These are phyloP conservation scores for Hypoxylon sp. DNA, from an alignment of 2,329 filamentous ascomycete genomes.

Conservation along the genomic window DNA sequence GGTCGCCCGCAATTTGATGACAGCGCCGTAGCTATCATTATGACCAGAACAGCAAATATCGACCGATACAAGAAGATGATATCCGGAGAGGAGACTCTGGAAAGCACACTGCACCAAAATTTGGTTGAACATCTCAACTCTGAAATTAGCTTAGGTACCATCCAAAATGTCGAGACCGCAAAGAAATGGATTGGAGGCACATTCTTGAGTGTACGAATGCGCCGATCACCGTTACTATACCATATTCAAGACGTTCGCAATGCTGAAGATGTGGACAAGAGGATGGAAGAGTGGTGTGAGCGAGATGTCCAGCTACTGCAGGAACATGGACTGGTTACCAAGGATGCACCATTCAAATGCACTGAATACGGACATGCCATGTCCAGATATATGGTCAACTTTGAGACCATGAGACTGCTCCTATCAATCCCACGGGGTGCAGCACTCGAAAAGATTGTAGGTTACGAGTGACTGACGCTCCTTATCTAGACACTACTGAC, in stretches of 20 bases:
- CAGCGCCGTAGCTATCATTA: constrained; percentile 81
- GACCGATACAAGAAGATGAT: constrained; percentile 80
- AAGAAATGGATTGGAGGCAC: constrained; percentile 82
- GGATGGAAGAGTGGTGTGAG: constrained; percentile 78
- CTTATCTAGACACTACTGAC: constrained; percentile 2
- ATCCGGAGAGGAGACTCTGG: constrained; percentile 78
- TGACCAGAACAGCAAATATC: constrained; percentile 78
- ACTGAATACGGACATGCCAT: constrained; percentile 85
- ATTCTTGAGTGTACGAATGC: constrained; percentile 82
- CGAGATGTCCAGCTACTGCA: constrained; percentile 77
- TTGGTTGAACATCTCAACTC: constrained; percentile 88
- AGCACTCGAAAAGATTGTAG: constrained; percentile 77
- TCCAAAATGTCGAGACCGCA: constrained; percentile 74
- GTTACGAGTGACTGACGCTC: constrained; percentile 48
- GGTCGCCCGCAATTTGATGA: constrained; percentile 87
- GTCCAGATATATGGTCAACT: constrained; percentile 85
- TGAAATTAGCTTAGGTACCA: constrained; percentile 82
- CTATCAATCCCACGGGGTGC: constrained; percentile 73
- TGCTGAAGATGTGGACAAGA: constrained; percentile 69
- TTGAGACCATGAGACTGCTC: constrained; percentile 82
- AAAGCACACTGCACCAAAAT: constrained; percentile 84
- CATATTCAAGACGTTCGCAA: constrained; percentile 69
- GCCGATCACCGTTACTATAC: constrained; percentile 79
- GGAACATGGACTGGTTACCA: constrained; percentile 69
- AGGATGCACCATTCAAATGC: constrained; percentile 65